Evolutionary conservation across 1,139 yeast genomes (phyloP), one percentile per base, ranked within the genome.

Genomic region (Kodamaea suecica): DNA sequence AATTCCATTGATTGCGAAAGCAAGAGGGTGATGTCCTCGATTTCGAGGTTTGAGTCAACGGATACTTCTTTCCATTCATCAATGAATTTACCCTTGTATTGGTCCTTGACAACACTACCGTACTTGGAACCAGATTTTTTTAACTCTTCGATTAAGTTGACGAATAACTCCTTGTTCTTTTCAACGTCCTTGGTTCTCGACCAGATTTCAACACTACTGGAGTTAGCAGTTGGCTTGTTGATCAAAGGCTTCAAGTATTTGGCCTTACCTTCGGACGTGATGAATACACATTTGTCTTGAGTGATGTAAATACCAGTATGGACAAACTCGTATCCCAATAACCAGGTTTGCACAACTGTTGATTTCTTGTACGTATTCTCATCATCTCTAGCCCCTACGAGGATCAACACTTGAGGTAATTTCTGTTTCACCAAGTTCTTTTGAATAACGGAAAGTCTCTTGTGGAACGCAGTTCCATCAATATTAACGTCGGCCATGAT

Each of bases 291-390:
- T 49, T 78, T 78, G 30, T 75, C 75, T 37, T 74, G 71, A 4
- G 85, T 76, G 41, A 90, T 65, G 35, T 74, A 78, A 40, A 92
- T 62, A 29, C 80, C 81, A 1, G 97, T 88, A 38, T 95, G 94
- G 15, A 95, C 95, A 54, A 92, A 90, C 56, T 94, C 97, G 56
- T 90, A 92, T 5, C 97, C 97, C 40, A 92, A 66, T 40, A 92
- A 67, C 97, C 97, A 92, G 33, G 84, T 84, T 57, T 90, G 97
- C 32, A 90, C 62, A 33, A 85, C 84, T 0, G 95, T 82, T 9
- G 95, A 83, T 60, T 87, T 87, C 55, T 85, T 87, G 61, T 87
- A 90, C 30, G 96, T 95, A 55, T 88, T 85, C 43, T 84, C 92
- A 39, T 85, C 94, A 52, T 85, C 88, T 28, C 84, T 70, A 8